Base-by-base conservation (phyloP, 176 grass and related monocot species). In the Saccharum officinarum region DNA sequence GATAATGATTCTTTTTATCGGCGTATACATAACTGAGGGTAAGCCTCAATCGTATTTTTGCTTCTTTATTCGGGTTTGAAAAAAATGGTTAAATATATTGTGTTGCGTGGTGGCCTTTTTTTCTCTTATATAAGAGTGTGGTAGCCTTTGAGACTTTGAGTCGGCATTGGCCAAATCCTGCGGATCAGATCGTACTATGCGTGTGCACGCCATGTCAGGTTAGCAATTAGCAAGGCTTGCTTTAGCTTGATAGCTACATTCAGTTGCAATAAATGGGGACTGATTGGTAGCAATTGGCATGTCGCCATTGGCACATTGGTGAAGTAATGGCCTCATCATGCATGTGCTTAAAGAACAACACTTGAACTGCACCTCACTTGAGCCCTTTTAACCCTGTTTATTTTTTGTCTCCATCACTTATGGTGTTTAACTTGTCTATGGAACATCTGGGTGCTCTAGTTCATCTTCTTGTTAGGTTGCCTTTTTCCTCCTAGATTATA, bases 161-260 rank as follows among this genome's bases (percentile, higher is more conserved):
- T 83, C 20, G 40, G 30, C 66, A 80, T 36, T 75, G 76, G 69
- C 39, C 69, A 73, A 84, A 73, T 54, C 57, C 1, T 49, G 23
- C 12, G 4, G 26, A 36, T 79, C 50, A 71, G 66, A 60, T 62
- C 42, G 73, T 25, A 49, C 4, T 60, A 45, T 33, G 16, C 31
- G 40, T 10, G 63, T 71, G 28, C 41, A 30, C 40, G 17, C 49
- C 74, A 36, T 70, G 30, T 78, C 74, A 85, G 7, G 10, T 77
- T 68, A 40, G 36, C 36, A 68, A 54, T 55, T n/a, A 61, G 23
- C 36, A 82, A 14, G 12, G 16, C 25, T 25, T 71, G 15, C 71
- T 78, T 90, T 86, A 69, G 50, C 2, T 25, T 86, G 78, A 82
- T 64, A 41, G 70, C 77, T 76, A 76, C 62, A 8, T 80, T 69